phyloP scores from a whole-genome alignment of 2,329 filamentous ascomycete species.

The Magnaporthiopsis incrustans region DNA sequence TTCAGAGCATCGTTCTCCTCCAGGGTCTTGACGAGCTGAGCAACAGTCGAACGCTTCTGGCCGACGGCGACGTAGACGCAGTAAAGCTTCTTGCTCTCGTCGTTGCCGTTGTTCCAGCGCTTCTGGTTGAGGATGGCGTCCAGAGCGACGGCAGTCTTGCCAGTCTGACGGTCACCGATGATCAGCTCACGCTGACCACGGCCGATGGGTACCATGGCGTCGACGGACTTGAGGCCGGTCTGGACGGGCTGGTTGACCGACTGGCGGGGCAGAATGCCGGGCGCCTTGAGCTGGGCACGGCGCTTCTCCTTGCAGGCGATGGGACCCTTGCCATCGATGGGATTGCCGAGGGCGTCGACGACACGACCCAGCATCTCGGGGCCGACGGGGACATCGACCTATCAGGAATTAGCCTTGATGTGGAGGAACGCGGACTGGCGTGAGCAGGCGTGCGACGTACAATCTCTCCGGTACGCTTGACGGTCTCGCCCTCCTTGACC shows the following conservation, averaged over 20 bases:
- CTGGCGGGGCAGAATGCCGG: slow-evolving; percentile 91
- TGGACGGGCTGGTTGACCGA: slow-evolving; percentile 99
- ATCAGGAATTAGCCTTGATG: slow-evolving; percentile 17
- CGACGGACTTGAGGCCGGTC: slow-evolving; percentile 98
- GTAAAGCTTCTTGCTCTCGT: slow-evolving; percentile 98
- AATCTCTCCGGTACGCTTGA: slow-evolving; percentile 99
- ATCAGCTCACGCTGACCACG: slow-evolving; percentile 99
- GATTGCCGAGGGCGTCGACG: slow-evolving; percentile 96
- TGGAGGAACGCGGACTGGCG: neutral
- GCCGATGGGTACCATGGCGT: slow-evolving; percentile 99
- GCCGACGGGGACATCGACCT: slow-evolving; percentile 97
- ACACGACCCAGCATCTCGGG: slow-evolving; percentile 92
- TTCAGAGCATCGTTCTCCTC: slow-evolving; percentile 99
- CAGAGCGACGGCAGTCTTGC: slow-evolving; percentile 97
- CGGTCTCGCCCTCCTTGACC: slow-evolving; percentile 98
- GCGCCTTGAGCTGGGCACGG: slow-evolving; percentile 98
- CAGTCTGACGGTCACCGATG: slow-evolving; percentile 99
- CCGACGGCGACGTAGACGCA: slow-evolving; percentile 98
- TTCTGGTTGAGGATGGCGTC: slow-evolving; percentile 99
- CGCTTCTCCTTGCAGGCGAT: slow-evolving; percentile 85
- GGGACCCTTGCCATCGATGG: slow-evolving; percentile 98
- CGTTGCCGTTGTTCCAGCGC: slow-evolving; percentile 81
- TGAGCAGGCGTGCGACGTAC: slow-evolving; percentile 48
- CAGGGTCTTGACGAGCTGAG: slow-evolving; percentile 98
- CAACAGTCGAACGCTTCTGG: slow-evolving; percentile 99